Conservation (phyloP, 257 asterid species). For the Penstemon newberryi region DNA sequence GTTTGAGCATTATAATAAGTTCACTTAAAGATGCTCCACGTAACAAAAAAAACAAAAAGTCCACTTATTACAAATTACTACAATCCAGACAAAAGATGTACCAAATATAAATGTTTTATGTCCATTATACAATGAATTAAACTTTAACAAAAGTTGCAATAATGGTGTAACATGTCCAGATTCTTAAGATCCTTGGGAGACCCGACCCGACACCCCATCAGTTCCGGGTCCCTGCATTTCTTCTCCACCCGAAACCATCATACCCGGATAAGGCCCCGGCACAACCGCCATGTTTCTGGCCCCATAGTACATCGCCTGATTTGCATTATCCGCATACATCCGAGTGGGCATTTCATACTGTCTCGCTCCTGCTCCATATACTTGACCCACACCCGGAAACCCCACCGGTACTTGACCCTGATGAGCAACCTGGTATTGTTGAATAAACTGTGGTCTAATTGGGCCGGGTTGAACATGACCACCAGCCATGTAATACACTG, state of each 20-base stretch:
- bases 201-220: slow-evolving; percentile 56
- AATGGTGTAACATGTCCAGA: neutral
- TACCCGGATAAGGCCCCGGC: slow-evolving; percentile 58
- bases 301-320: slow-evolving; percentile 55
- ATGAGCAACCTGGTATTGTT: slow-evolving; percentile 37
- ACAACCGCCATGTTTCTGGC: slow-evolving; percentile 51
- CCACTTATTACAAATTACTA: slow-evolving; percentile 16
- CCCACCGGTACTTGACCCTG: slow-evolving; percentile 71
- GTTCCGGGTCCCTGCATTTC: slow-evolving; percentile 53
- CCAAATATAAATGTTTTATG: slow-evolving; percentile 16
- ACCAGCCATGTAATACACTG: too few relatives aligned
- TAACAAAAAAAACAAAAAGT: too few relatives aligned
- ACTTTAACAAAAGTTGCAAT: neutral
- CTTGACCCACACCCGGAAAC: slow-evolving; percentile 50
- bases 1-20: too few relatives aligned
- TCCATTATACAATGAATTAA: slow-evolving; percentile 16
- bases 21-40: too few relatives aligned
- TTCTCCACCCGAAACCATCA: slow-evolving; percentile 59
- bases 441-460: slow-evolving; percentile 48
- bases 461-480: slow-evolving; percentile 25
- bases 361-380: slow-evolving; percentile 55
- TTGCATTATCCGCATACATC: slow-evolving; percentile 40
- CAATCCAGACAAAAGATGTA: slow-evolving; percentile 24
- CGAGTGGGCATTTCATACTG: slow-evolving; percentile 54
- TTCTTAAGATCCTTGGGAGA: slow-evolving; percentile 38